These are phyloP conservation scores for Penicillium sp. DNA, from an alignment of 2,329 filamentous ascomycete species.

Conservation along the genomic window DNA sequence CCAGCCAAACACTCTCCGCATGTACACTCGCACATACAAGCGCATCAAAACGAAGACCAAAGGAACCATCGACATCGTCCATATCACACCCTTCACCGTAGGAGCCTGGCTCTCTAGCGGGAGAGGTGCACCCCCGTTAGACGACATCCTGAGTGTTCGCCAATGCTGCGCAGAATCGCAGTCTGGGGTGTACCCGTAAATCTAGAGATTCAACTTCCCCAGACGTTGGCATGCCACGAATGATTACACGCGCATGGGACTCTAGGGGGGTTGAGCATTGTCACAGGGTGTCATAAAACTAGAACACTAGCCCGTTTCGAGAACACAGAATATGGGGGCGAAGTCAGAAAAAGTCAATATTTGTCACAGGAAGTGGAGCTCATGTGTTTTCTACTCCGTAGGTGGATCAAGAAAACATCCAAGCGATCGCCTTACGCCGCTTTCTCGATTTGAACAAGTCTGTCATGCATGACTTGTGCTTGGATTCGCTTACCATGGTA, in stretches of 20 bases:
- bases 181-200: neutral
- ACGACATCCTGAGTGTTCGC: neutral
- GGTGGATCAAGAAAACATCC: neutral
- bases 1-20: conserved; percentile 19
- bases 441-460: neutral
- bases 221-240: neutral
- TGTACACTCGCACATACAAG: conserved; percentile 14
- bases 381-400: neutral
- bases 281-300: neutral
- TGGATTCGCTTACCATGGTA: neutral
- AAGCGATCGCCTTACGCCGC: neutral
- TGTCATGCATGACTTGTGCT: too few species aligned
- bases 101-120: conserved; percentile 8
- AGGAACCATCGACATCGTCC: conserved; percentile 15
- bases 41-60: conserved; percentile 14
- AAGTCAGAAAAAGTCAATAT: neutral
- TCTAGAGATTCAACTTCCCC: neutral
- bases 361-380: neutral
- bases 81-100: conserved; percentile 17
- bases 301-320: too few species aligned
- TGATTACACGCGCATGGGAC: neutral
- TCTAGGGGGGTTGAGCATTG: neutral
- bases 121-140: neutral
- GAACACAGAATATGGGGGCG: neutral
- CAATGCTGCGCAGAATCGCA: neutral